Base-by-base conservation (phyloP, 441 rosid genomes). In the Brassica hybrid region DNA sequence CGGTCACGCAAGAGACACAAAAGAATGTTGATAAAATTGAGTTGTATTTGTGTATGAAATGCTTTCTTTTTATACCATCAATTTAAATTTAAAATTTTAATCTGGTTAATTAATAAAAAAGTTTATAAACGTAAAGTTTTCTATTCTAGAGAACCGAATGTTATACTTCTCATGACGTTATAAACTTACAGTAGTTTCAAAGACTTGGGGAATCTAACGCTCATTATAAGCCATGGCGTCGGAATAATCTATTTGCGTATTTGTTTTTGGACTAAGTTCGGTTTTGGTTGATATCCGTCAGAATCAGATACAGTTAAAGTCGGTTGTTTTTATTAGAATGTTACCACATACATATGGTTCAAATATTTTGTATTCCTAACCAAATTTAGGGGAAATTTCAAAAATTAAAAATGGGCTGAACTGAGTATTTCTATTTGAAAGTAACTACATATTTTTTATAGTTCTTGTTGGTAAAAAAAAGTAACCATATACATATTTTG, bases 1-100 rank as follows among this genome's bases (percentile, higher is more conserved):
- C 16, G 16, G 50, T 76, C 41, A 69, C 74, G 74, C 74, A 76
- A 69, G 74, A 76, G 79, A 60, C 74, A 7, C 57, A 30, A 67
- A 30, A 43, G 30, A 52, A 4, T 25, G 27, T 38, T 17, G 73
- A 67, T 67, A 58, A 67, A 59, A n/a, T 57, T 38, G 71, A 65
- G 66, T 41, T 74, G 66, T 38, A 11, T 14, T 54, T 63, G 77
- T 65, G 45, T 56, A 66, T 56, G 71, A 41, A 66, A 57, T 65
- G 56, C 62, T 63, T 25, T 63, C 50, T 3, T 64, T 32, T 34
- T 16, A 30, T 65, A 74, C 1, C 41, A 65, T 65, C 34, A 17
- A 27, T 18, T 45, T 64, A 21, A 66, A 30, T 27, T 27, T 27
- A 27, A 27, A 25, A 7, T 56, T 23, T 48, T n/a, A n/a, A 48